Base-by-base conservation (phyloP, 2,329 filamentous ascomycete species). In the Lachnellula occidentalis region DNA sequence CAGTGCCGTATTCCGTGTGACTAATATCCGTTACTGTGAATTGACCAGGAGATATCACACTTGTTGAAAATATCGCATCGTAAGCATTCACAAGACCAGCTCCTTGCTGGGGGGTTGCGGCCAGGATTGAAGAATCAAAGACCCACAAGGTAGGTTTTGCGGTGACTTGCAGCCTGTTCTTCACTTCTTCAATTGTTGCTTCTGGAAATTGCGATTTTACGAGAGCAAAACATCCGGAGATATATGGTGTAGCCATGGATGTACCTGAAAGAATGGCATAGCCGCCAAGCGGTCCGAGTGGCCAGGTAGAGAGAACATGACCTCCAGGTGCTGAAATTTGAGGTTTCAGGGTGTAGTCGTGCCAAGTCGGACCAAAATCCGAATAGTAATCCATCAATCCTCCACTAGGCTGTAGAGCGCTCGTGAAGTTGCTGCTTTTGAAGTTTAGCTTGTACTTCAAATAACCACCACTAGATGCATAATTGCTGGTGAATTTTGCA, bases 201-300 rank as follows among this genome's bases (percentile, higher is more conserved):
- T 58, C 43, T 0, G 69, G 70, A 43, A 63, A 63, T 31, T 64
- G 64, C 2, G 64, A 70, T 51, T 71, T 72, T 8, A 73, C 58
- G 6, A 72, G 63, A 7, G 70, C 71, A 34, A 68, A 71, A 2
- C 63, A 66, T 5, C 64, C 70, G 17, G 68, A 61, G 0, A 69
- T 54, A 47, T 66, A 72, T 0, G 71, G 70, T 0, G 69, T 67
- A 1, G 70, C 66, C 71, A 73, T 72, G 3, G 69, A 71, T 1
- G 71, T 72, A 1, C 70, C 71, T 1, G 64, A 67, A 17, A 72
- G 59, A 27, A 71, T 68, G 2, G 66, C 64, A 31, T 71, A 73
- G 12, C 65, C 67, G 1, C 65, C 65, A 17, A 61, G 52, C 0
- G 59, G 49, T 3, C 62, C 67, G 2, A 71, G 51, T 0, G 69